phyloP scores from a whole-genome alignment of 306 rosid species.

The Carpinus fangiana region DNA sequence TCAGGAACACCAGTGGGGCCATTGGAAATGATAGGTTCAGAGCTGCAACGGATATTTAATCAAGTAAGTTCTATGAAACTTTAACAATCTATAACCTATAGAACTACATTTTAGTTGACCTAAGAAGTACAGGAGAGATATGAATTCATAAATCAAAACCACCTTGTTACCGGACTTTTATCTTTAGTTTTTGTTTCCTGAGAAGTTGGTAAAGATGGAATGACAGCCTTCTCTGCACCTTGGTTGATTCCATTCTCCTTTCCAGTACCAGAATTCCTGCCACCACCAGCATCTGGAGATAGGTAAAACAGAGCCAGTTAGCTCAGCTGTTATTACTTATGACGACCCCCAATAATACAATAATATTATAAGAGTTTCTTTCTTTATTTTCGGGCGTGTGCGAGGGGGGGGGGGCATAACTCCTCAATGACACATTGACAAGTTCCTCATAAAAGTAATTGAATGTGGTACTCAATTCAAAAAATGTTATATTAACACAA shows the following conservation, averaged over 20 bases:
- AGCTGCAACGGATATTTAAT: conserved; percentile 51
- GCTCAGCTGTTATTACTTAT: conserved; percentile 22
- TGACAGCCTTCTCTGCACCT: conserved; percentile 56
- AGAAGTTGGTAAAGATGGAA: conserved; percentile 45
- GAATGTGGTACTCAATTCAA: not conserved
- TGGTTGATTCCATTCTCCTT: conserved; percentile 68
- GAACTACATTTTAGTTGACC: conserved; percentile 12
- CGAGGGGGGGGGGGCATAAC: not conserved
- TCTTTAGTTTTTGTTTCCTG: conserved; percentile 62
- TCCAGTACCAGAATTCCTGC: conserved; percentile 63
- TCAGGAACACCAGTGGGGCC: conserved; percentile 53
- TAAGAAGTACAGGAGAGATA: not conserved
- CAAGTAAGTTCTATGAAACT: conserved; percentile 19
- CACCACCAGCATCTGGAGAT: conserved; percentile 64
- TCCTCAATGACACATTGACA: not conserved
- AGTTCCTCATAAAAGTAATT: not conserved
- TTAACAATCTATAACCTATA: not conserved
- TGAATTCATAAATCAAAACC: conserved; percentile 15
- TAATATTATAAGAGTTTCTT: conserved; percentile 8
- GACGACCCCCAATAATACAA: conserved; percentile 28
- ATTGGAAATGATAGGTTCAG: conserved; percentile 47
- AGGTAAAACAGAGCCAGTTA: conserved; percentile 29
- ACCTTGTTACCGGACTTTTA: conserved; percentile 61
- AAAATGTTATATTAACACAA: conserved; percentile 1
- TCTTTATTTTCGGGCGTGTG: no score